Evolutionary conservation across 2,329 filamentous ascomycete species (phyloP), one percentile per base, ranked within the genome.

Genomic region (Aspergillus pseudotamarii): DNA sequence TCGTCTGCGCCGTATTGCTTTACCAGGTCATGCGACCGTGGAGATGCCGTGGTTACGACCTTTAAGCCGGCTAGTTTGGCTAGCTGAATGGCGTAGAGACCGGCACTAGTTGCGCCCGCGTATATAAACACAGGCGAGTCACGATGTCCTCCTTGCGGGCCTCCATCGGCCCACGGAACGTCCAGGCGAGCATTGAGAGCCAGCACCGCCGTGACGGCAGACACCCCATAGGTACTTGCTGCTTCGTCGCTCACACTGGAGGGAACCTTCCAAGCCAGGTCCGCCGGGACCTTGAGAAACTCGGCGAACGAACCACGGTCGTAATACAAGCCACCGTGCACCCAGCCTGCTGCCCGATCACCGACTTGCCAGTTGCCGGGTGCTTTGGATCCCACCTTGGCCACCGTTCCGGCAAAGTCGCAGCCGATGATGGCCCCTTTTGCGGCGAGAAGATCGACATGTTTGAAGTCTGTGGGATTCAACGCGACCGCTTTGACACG

Each of bases 391-490:
- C 59, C 59, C 53, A 61, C 59, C 34, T 34, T 19, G 12, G 19
- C 53, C 21, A 87, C 81, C 2, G 80, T 72, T 48, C 85, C 85
- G n/a, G 81, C 74, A 66, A 78, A 84, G 66, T 85, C 83, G 66
- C 81, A 84, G 30, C 85, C 85, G 11, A 79, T 72, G 23, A 82
- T 72, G 5, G 78, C 70, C 10, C 80, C 79, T 4, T 71, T 67
- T 3, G 69, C 67, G 2, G 68, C 67, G 38, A 72, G 58, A 48
- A 65, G 62, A 32, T 77, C 74, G 59, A 84, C 72, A 63, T 81
- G 77, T 68, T 84, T 85, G 82, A 82, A 86, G 70, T 86, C 85
- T 0, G 82, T 84, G 2, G 85, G 84, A 66, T 86, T 86, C 53
- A 86, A 70, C 2, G 83, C 85, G 1, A 85, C 79, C 8, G 79